Evolutionary conservation across 495 filamentous ascomycete genomes (phyloP), one percentile per base, ranked within the genome.

Genomic region (Corynascus novoguineensis): DNA sequence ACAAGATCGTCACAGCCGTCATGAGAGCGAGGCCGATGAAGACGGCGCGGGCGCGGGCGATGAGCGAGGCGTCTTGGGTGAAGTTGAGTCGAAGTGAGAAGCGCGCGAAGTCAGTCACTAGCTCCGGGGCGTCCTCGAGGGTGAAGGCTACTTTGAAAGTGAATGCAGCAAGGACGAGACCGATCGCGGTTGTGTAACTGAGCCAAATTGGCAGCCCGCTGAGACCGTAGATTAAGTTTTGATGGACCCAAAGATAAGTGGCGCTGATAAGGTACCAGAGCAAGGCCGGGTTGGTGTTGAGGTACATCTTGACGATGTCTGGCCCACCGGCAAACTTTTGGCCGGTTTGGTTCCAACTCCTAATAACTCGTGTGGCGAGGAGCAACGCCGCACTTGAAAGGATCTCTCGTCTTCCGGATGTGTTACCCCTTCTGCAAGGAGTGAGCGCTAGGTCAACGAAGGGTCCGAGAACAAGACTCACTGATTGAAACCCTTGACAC

Each of bases 291-390:
- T 88, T 79, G 2, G 70, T 66, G 32, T 82, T 71, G 21, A 97
- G 73, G 60, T 87, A 86, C 8, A 60, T 75, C 34, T 83, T 84
- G 53, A 86, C 85, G 49, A 96, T 93, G 64, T 96, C 92, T 47
- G 90, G 82, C 48, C 86, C 87, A 14, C 90, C 92, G 15, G 93
- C 84, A 60, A 88, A 88, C 58, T 99, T 99, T 61, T 96, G 91
- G 22, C 93, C 93, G 0, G 93, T 97, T 68, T 97, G 93, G 67
- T 97, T 97, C 92, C 92, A 99, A 35, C 84, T 78, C 42, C 88
- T 75, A 40, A 85, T 63, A 6, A 95, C 60, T 31, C 93, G 81
- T 37, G 87, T 76, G 17, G 78, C 60, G 9, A 76, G 55, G 11
- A 86, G 64, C 14, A 75, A 66, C 57, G 40, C 8, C 1, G 62